Conservation (phyloP, 2,329 filamentous ascomycete genomes). For the Claviceps maximensis region DNA sequence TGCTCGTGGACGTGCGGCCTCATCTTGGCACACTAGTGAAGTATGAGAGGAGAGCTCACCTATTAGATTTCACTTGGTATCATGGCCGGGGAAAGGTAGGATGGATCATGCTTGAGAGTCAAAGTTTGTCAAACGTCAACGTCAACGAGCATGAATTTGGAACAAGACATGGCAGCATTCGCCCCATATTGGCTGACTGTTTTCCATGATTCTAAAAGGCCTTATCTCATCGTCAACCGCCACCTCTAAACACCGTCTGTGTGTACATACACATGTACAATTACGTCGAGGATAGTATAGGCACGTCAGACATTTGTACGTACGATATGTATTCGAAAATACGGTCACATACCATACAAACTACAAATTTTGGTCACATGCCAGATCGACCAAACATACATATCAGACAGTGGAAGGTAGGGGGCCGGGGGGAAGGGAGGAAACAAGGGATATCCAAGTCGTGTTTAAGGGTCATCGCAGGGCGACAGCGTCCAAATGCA, state of each 20-base stretch:
- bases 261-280: too few relatives aligned
- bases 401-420: not conserved
- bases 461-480: not conserved
- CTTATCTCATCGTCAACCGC: not conserved
- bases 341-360: not conserved
- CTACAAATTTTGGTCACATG: too few relatives aligned
- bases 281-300: not conserved
- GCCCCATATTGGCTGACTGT: not conserved
- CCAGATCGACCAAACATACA: not conserved
- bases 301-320: not conserved
- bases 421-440: too few relatives aligned
- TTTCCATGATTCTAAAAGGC: not conserved
- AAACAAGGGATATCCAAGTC: not conserved
- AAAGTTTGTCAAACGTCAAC: not conserved
- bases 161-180: not conserved
- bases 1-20: not conserved
- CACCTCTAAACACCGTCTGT: too few relatives aligned
- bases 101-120: not conserved
- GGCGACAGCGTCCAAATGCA: too few relatives aligned
- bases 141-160: not conserved
- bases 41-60: not conserved
- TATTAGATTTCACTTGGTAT: not conserved
- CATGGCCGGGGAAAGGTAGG: not conserved
- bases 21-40: conserved; percentile 1
- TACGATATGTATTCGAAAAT: not conserved